Evolutionary conservation across 106 monocot species (phyloP).

Genomic region (Platanthera guangdongensis): DNA sequence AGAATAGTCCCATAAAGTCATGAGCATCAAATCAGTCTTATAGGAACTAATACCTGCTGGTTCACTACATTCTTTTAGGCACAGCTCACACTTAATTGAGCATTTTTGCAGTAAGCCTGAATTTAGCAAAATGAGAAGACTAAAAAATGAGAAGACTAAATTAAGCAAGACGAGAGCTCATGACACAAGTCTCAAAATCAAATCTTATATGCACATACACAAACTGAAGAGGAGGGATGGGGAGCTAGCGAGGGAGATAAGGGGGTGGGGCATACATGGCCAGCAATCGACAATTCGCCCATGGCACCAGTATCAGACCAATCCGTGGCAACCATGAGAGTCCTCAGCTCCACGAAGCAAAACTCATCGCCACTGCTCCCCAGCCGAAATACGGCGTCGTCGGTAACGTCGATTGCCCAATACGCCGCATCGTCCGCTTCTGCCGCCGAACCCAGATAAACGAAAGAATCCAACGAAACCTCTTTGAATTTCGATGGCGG

Average conservation of each 20-base stretch:
- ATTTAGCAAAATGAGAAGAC: too few relatives aligned
- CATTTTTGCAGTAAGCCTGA: too few relatives aligned
- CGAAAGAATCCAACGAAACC: conserved; percentile 39
- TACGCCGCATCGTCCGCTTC: conserved; percentile 16
- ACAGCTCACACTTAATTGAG: too few relatives aligned
- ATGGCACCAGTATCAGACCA: conserved; percentile 57
- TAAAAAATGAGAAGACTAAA: too few relatives aligned
- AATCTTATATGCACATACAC: too few relatives aligned
- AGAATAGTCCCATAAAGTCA: background rate
- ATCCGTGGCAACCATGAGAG: conserved; percentile 85
- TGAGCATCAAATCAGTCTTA: background rate
- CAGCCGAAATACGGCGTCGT: background rate
- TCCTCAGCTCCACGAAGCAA: conserved; percentile 78
- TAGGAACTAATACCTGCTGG: background rate
- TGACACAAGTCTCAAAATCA: too few relatives aligned
- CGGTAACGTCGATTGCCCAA: conserved; percentile 66
- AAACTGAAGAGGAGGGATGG: too few relatives aligned
- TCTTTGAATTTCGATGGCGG: conserved; percentile 25
- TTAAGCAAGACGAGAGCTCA: too few relatives aligned
- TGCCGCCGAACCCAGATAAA: conserved; percentile 55
- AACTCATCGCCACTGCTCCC: conserved; percentile 21
- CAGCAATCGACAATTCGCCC: conserved; percentile 75
- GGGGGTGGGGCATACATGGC: conserved; percentile 40
- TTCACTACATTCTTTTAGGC: too few relatives aligned
- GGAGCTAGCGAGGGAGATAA: background rate